These are phyloP conservation scores for Scutellaria minor DNA, from an alignment of 257 asterid species.

Conservation along the genomic window DNA sequence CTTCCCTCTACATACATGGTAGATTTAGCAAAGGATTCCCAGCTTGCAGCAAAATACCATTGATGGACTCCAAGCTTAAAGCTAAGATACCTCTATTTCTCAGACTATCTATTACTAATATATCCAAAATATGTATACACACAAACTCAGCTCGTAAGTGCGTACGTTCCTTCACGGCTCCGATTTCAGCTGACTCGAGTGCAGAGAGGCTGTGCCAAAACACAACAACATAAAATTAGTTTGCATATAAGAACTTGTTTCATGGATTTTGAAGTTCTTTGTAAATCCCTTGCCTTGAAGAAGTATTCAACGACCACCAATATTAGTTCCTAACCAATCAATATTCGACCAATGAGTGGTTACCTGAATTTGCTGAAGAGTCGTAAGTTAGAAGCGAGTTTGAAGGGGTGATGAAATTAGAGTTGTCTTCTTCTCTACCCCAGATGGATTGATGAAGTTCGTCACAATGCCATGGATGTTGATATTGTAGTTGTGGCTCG, in stretches of 20 bases:
- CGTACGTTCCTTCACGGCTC: slow-evolving; percentile 51
- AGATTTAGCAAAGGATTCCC: slow-evolving; percentile 32
- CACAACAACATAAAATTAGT: slow-evolving; percentile 9
- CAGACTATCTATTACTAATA: slow-evolving; percentile 34
- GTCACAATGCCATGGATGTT: slow-evolving; percentile 65
- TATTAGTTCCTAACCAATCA: background rate
- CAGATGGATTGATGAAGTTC: slow-evolving; percentile 66
- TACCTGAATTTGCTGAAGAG: slow-evolving; percentile 83
- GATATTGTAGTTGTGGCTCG: slow-evolving; percentile 56
- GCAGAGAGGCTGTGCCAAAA: slow-evolving; percentile 53
- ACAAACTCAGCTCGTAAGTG: slow-evolving; percentile 34
- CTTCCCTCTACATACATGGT: slow-evolving; percentile 8
- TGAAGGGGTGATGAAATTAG: slow-evolving; percentile 65
- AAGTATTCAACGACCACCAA: background rate
- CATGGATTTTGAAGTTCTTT: background rate
- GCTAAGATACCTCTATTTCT: slow-evolving; percentile 37
- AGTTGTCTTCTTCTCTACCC: slow-evolving; percentile 57
- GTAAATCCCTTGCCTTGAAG: no score
- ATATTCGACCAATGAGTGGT: background rate
- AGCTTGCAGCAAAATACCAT: slow-evolving; percentile 30
- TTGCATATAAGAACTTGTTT: background rate
- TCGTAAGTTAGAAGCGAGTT: slow-evolving; percentile 62
- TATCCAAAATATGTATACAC: slow-evolving; percentile 42
- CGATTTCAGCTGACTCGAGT: slow-evolving; percentile 65
- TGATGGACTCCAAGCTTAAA: slow-evolving; percentile 34